These are phyloP conservation scores for Vinca minor DNA, from an alignment of 257 asterid genomes.

Conservation along the genomic window DNA sequence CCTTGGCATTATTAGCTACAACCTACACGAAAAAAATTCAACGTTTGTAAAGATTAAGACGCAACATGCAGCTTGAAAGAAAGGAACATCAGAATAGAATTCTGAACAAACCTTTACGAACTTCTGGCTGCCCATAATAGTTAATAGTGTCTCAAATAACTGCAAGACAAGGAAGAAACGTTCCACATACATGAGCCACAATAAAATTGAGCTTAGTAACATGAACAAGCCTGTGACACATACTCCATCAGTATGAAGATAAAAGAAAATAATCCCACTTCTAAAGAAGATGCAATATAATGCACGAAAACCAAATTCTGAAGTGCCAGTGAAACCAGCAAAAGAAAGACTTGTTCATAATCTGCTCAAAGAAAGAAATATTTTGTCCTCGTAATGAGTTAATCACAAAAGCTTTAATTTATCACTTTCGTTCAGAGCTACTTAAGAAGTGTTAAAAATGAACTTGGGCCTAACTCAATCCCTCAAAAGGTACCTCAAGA, in stretches of 20 bases:
- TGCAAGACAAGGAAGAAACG: slow-evolving; percentile 31
- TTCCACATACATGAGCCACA: background rate
- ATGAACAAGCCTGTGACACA: background rate
- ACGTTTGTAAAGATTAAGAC: background rate
- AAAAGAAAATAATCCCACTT: background rate
- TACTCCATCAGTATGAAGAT: background rate
- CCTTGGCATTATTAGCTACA: slow-evolving; percentile 60
- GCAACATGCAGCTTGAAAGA: slow-evolving; percentile 4
- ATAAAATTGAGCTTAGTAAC: background rate
- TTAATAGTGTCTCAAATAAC: slow-evolving; percentile 81
- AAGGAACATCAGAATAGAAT: slow-evolving; percentile 9
- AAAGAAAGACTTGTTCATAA: background rate
- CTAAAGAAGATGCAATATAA: background rate
- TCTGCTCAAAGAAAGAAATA: background rate
- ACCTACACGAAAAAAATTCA: slow-evolving; percentile 35
- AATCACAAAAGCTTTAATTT: background rate
- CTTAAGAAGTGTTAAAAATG: background rate
- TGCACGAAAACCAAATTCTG: background rate
- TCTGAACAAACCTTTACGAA: slow-evolving; percentile 57
- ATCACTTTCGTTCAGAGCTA: background rate
- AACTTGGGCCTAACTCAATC: no score
- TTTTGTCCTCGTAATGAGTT: background rate
- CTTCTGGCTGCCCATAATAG: slow-evolving; percentile 68
- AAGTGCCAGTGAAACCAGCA: background rate
- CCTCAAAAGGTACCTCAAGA: no score